phyloP scores from a whole-genome alignment of 495 filamentous ascomycete species.

The Penicilliopsis zonata region DNA sequence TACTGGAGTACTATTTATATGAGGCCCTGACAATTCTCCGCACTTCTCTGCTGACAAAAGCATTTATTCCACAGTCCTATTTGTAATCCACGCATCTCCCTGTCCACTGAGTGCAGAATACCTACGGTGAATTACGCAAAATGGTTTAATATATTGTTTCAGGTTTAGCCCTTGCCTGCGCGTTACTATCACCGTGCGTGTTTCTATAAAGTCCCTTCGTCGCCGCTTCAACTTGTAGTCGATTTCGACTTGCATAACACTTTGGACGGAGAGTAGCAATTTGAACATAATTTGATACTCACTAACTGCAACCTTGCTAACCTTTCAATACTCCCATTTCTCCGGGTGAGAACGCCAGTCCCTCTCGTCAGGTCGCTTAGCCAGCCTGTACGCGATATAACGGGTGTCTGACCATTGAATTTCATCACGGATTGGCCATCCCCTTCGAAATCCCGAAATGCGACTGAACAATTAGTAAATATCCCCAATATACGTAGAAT shows the following conservation, averaged over 20 bases:
- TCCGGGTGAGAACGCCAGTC: constrained; percentile 5
- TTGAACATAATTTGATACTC: background rate
- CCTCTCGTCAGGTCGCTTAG: constrained; percentile 1
- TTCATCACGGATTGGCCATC: constrained; percentile 7
- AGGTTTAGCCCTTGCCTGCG: too few species aligned
- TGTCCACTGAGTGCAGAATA: too few species aligned
- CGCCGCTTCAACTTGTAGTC: background rate
- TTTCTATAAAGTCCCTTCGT: too few species aligned
- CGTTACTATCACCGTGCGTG: too few species aligned
- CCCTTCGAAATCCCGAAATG: constrained; percentile 11
- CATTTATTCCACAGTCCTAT: too few species aligned
- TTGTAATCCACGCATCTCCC: too few species aligned
- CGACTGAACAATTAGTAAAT: constrained; percentile 7
- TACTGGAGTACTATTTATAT: background rate
- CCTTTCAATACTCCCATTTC: constrained; percentile 5
- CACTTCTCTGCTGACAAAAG: too few species aligned
- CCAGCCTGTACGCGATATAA: constrained; percentile 6
- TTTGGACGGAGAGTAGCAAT: too few species aligned
- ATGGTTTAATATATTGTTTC: too few species aligned
- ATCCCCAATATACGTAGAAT: constrained; percentile 2
- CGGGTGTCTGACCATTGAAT: constrained; percentile 8
- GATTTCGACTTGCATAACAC: too few species aligned
- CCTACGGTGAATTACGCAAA: too few species aligned
- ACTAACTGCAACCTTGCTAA: background rate
- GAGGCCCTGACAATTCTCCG: too few species aligned